Percentiles rank a stretch among this genome's conserved stretches.
Conservation (phyloP, 768 basidiomycete species). For the Cystobasidium tubakii region DNA sequence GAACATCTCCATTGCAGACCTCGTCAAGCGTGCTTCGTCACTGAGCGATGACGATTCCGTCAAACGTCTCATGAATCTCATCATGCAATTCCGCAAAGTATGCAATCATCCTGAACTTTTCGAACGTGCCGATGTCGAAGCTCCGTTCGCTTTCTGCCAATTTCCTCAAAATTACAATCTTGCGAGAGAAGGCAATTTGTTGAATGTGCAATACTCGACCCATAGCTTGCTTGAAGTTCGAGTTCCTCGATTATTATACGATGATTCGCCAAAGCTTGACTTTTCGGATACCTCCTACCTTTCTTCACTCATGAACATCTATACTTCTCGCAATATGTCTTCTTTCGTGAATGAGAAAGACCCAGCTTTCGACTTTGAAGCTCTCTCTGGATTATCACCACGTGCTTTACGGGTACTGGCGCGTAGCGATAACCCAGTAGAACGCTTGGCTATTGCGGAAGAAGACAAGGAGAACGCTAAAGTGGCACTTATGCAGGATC, state of each 20-base stretch:
- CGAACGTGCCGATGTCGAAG: constrained; percentile 88
- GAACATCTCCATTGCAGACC: constrained; percentile 88
- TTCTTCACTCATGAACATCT: constrained; percentile 74
- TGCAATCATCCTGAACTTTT: constrained; percentile 99
- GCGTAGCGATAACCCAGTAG: constrained; percentile 3
- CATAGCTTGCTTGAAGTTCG: constrained; percentile 74
- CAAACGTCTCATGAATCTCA: constrained; percentile 93
- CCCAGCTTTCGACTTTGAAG: constrained; percentile 56
- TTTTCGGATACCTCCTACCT: constrained; percentile 61
- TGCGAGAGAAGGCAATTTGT: constrained; percentile 78
- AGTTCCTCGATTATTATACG: constrained; percentile 64
- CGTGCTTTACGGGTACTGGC: constrained; percentile 51
- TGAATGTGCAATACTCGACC: constrained; percentile 76
- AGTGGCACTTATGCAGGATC: constrained; percentile 10
- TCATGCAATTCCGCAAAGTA: constrained; percentile 99
- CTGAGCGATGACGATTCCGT: constrained; percentile 78
- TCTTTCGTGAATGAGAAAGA: constrained; percentile 61
- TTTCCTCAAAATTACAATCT: constrained; percentile 76
- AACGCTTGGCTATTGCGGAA: constrained; percentile 2
- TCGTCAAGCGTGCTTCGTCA: constrained; percentile 85
- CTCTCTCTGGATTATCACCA: constrained; percentile 61
- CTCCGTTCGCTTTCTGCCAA: constrained; percentile 80
- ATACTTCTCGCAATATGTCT: constrained; percentile 76
- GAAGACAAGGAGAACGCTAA: background rate
- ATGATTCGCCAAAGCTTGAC: constrained; percentile 4